phyloP scores from a whole-genome alignment of 2,329 filamentous ascomycete species.

The Apiospora aurea region DNA sequence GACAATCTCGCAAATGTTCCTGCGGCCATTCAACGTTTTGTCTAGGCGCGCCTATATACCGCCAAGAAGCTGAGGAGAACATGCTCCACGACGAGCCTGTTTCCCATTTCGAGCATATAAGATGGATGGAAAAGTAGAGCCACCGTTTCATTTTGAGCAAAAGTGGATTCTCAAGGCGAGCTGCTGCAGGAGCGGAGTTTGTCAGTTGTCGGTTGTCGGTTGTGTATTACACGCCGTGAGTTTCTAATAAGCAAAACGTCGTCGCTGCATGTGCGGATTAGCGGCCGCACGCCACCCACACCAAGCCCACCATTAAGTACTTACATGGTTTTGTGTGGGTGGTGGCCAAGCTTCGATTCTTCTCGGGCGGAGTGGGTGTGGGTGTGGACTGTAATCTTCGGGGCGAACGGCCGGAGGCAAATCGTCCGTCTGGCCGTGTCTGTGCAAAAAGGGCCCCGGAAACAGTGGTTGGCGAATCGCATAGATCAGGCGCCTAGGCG shows the following conservation, averaged over 20 bases:
- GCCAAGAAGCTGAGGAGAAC: neutral
- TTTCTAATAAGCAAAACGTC: slow-evolving; percentile 8
- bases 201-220: too few species aligned
- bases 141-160: neutral
- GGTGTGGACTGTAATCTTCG: neutral
- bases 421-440: neutral
- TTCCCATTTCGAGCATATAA: neutral
- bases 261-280: slow-evolving; percentile 9
- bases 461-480: neutral
- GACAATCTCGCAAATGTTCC: neutral
- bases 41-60: neutral
- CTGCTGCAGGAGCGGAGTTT: slow-evolving; percentile 1
- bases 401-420: slow-evolving; percentile 7
- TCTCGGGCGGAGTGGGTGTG: neutral
- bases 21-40: neutral
- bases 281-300: slow-evolving; percentile 10
- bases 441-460: neutral
- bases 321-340: neutral
- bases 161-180: neutral
- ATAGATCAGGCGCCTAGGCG: neutral
- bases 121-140: neutral
- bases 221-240: neutral
- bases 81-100: neutral
- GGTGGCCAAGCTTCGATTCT: neutral
- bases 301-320: neutral